These are phyloP conservation scores for Rubroboletus satanas DNA, from an alignment of 768 basidiomycete species.

Conservation along the genomic window DNA sequence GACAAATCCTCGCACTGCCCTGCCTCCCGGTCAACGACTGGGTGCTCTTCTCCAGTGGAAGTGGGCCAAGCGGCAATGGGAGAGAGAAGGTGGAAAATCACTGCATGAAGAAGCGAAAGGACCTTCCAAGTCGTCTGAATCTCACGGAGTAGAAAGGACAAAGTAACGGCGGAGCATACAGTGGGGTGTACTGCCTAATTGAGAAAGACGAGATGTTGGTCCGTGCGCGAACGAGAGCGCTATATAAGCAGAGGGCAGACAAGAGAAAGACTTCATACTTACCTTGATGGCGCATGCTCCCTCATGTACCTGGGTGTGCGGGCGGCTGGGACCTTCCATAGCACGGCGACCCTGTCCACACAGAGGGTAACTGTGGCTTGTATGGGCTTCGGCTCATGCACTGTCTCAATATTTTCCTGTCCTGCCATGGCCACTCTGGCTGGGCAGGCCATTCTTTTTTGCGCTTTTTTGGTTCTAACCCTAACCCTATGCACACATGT, in stretches of 20 bases:
- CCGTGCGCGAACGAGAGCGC: constrained; percentile 15
- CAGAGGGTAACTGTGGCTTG: constrained; percentile 44
- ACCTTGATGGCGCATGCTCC: constrained; percentile 57
- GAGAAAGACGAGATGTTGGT: constrained; percentile 13
- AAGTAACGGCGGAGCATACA: no score
- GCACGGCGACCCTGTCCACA: constrained; percentile 55
- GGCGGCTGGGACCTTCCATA: constrained; percentile 51
- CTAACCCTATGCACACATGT: constrained; percentile 23
- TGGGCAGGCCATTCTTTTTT: constrained; percentile 42
- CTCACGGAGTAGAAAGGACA: neutral
- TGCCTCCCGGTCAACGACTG: constrained; percentile 53
- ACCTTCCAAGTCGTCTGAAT: neutral
- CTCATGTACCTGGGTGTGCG: constrained; percentile 53
- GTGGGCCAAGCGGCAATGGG: constrained; percentile 41
- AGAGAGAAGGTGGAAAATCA: constrained; percentile 1
- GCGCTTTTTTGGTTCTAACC: constrained; percentile 12
- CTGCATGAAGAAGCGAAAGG: neutral
- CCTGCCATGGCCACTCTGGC: constrained; percentile 56
- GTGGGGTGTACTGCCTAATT: neutral
- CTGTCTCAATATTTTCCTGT: constrained; percentile 79
- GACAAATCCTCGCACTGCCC: constrained; percentile 69
- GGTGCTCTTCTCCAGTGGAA: constrained; percentile 62
- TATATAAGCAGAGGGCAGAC: constrained; percentile 12
- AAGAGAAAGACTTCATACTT: constrained; percentile 39
- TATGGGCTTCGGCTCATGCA: constrained; percentile 69